These are phyloP conservation scores for Laetiporus sulphureus DNA, from an alignment of 1,284 basidiomycete genomes.

Conservation along the genomic window DNA sequence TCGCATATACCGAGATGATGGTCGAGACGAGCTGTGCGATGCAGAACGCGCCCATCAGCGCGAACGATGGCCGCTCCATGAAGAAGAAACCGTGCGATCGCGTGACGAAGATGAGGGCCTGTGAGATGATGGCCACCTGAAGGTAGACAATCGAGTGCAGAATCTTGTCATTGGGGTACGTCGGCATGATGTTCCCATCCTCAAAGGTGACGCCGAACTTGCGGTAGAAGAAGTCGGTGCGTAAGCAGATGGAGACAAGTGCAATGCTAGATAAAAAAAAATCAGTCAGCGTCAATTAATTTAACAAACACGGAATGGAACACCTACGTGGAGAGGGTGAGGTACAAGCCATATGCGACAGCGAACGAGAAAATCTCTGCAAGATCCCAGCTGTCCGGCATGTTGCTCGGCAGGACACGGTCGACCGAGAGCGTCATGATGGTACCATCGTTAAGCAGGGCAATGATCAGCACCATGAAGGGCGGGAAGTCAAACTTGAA, in stretches of 20 bases:
- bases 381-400: slow-evolving; percentile 93
- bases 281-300: no score
- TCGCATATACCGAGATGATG: slow-evolving; percentile 88
- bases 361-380: slow-evolving; percentile 96
- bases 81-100: slow-evolving; percentile 97
- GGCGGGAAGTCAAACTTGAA: slow-evolving; percentile 99
- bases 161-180: slow-evolving; percentile 65
- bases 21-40: slow-evolving; percentile 91
- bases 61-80: slow-evolving; percentile 92
- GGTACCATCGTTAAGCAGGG: slow-evolving; percentile 94
- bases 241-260: slow-evolving; percentile 79
- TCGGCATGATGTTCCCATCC: slow-evolving; percentile 28
- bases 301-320: no score
- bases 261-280: slow-evolving; percentile 44
- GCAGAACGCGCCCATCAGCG: slow-evolving; percentile 87
- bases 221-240: slow-evolving; percentile 87
- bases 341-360: slow-evolving; percentile 90
- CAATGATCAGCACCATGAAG: slow-evolving; percentile 99
- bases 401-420: slow-evolving; percentile 88
- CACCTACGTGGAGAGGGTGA: slow-evolving; percentile 85
- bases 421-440: slow-evolving; percentile 99
- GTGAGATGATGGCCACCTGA: slow-evolving; percentile 96
- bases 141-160: slow-evolving; percentile 82
- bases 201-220: slow-evolving; percentile 73
- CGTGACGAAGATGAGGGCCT: slow-evolving; percentile 95